Evolutionary conservation across 257 asterid species (phyloP), one percentile per base, ranked within the genome.

Genomic region (Agastache rugosa): DNA sequence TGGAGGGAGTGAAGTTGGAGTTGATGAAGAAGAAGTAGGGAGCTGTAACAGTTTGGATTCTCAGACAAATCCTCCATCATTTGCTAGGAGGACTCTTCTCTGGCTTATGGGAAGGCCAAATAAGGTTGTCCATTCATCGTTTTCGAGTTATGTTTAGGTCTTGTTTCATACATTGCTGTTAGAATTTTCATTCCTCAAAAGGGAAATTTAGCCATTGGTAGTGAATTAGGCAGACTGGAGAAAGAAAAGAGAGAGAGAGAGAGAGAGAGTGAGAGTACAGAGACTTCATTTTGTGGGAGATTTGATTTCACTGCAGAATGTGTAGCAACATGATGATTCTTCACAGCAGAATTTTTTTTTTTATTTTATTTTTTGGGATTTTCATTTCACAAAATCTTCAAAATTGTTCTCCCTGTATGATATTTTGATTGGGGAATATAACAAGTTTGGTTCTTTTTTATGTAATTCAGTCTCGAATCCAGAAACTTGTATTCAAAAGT

Each of bases 81-180:
- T 88, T 86, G 91, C 93, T 0, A 87, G 89, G 79, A 88, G 90
- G 77, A 93, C 94, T 41, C 84, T 93, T n/a, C 77, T 79, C 12
- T 93, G 98, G 98, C 78, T 93, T 11, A 87, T 86, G 93, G 89
- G 97, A 50, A 87, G 82, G 79, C 94, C 83, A n/a, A 91, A 87
- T 78, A 93, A 88, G 83, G 92, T 87, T 47, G 90, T 87, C 53
- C 92, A 91, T 62, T 77, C 96, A 27, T 67, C 88, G 1, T 81
- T 75, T 83, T 76, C 90, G 20, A 67, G 82, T 69, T 75, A 91
- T 80, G 88, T 82, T 75, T 89, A 91, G 84, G 60, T 16, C 22
- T 23, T 73, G 44, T 65, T 68, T 63, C 27, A 69, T 72, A 31
- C 39, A 17, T 48, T 74, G 15, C 10, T 72, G 51, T 74, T 72